Percentiles rank a stretch among this genome's conserved stretches.
These are phyloP conservation scores for Rhizopogon vinicolor DNA, from an alignment of 768 basidiomycete species.

Conservation along the genomic window DNA sequence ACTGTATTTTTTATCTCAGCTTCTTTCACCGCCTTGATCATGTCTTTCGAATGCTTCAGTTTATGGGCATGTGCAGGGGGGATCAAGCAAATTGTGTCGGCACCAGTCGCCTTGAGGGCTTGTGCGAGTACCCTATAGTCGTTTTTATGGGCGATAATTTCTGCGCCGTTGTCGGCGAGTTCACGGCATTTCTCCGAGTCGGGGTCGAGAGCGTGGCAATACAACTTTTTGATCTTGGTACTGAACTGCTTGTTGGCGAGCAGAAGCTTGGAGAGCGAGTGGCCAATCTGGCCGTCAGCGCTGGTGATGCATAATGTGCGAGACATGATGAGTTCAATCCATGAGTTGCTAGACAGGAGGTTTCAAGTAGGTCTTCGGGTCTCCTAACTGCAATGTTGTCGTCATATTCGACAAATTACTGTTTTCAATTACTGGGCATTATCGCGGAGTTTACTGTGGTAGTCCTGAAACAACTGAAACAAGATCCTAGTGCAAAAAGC, in stretches of 20 bases:
- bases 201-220: not conserved
- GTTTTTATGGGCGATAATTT: not conserved
- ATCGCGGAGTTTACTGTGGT: not conserved
- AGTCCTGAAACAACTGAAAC: no score
- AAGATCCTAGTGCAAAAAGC: no score
- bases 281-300: conserved; percentile 27
- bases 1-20: conserved; percentile 1
- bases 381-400: not conserved
- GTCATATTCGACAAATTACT: not conserved
- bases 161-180: not conserved
- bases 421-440: not conserved
- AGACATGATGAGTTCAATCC: not conserved
- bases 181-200: not conserved
- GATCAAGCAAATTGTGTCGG: conserved; percentile 4
- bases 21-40: not conserved
- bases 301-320: conserved; percentile 25
- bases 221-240: conserved; percentile 7
- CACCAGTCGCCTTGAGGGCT: not conserved
- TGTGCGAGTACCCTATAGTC: not conserved
- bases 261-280: conserved; percentile 24
- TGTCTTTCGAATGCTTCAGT: not conserved
- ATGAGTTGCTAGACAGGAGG: not conserved
- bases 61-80: conserved; percentile 3
- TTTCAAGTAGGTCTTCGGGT: not conserved
- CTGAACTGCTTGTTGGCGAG: conserved; percentile 10